Base-by-base conservation (phyloP, 345 rosid species). In the Zanthoxylum bungeanum region DNA sequence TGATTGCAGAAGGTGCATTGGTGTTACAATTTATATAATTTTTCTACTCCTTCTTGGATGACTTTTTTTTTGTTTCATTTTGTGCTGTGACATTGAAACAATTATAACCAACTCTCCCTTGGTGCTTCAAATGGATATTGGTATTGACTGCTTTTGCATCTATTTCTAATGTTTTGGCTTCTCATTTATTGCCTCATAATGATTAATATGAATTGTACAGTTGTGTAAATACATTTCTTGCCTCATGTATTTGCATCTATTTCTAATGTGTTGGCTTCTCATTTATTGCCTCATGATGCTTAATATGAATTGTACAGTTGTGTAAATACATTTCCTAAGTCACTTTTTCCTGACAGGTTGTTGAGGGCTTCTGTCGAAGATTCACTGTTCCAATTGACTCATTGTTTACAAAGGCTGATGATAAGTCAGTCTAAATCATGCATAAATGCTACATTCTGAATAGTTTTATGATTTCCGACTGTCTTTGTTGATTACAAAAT, bases 291-390 rank as follows among this genome's bases (percentile, higher is more conserved):
- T 10, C 37, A 53, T 72, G 50, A 67, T 60, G 60, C 60, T 66
- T 44, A 39, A 17, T 21, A 7, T 70, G 71, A 59, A 44, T 27
- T 27, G 27, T 56, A 28, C 6, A 12, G 34, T 28, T 3, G 3
- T 50, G 46, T 30, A 56, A n/a, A n/a, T n/a, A n/a, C n/a, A n/a
- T n/a, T n/a, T n/a, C n/a, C n/a, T n/a, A n/a, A n/a, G n/a, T n/a
- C n/a, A 47, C 51, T 70, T 28, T 77, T 77, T 69, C 60, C 78
- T 77, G 60, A 64, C 89, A 92, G 97, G 97, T 97, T 77, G 97
- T 93, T 39, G 97, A 90, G 75, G 98, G 98, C 50, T 94, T 94
- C 76, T 89, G 97, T 75, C 90, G 91, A 64, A 88, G 95, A 85
- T 84, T 89, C 77, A 82, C 83, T 64, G 84, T 90, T 65, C 77